phyloP scores from a whole-genome alignment of 2,329 filamentous ascomycete genomes.

The Penicillium sp. region DNA sequence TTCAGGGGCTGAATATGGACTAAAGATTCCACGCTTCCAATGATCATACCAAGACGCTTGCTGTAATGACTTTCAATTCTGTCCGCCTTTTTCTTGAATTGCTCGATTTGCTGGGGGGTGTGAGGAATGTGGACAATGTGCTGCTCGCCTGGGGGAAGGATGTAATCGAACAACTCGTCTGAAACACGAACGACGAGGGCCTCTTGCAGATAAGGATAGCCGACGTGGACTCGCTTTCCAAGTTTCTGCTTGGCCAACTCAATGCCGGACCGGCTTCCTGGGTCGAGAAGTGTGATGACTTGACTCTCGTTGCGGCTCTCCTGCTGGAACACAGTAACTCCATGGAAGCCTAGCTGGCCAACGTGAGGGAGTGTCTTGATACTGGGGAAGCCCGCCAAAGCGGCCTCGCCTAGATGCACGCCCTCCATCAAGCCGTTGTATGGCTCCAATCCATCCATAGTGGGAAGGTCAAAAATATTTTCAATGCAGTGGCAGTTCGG shows the following conservation, averaged over 20 bases:
- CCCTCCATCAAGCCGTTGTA: slow-evolving; percentile 82
- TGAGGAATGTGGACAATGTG: slow-evolving; percentile 71
- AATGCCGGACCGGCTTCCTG: slow-evolving; percentile 69
- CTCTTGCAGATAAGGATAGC: slow-evolving; percentile 94
- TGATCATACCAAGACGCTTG: slow-evolving; percentile 85
- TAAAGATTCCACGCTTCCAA: slow-evolving; percentile 83
- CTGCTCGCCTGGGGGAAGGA: slow-evolving; percentile 65
- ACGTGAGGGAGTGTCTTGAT: slow-evolving; percentile 82
- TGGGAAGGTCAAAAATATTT: slow-evolving; percentile 94
- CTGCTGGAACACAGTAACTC: slow-evolving; percentile 91
- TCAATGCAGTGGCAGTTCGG: slow-evolving; percentile 85
- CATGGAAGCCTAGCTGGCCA: slow-evolving; percentile 80
- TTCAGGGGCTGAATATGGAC: slow-evolving; percentile 93
- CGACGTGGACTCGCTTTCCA: slow-evolving; percentile 83
- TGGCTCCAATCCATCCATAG: slow-evolving; percentile 84
- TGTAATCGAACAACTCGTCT: slow-evolving; percentile 91
- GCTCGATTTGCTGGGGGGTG: slow-evolving; percentile 71
- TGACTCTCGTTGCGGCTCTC: slow-evolving; percentile 97
- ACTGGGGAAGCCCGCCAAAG: slow-evolving; percentile 92
- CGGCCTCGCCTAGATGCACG: slow-evolving; percentile 75
- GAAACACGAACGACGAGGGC: slow-evolving; percentile 86
- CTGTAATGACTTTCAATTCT: slow-evolving; percentile 85
- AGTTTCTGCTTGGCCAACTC: slow-evolving; percentile 76
- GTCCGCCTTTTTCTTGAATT: slow-evolving; percentile 81
- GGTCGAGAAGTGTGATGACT: slow-evolving; percentile 79